These are phyloP conservation scores for Pyronema domesticum DNA, from an alignment of 495 filamentous ascomycete genomes.

Conservation along the genomic window DNA sequence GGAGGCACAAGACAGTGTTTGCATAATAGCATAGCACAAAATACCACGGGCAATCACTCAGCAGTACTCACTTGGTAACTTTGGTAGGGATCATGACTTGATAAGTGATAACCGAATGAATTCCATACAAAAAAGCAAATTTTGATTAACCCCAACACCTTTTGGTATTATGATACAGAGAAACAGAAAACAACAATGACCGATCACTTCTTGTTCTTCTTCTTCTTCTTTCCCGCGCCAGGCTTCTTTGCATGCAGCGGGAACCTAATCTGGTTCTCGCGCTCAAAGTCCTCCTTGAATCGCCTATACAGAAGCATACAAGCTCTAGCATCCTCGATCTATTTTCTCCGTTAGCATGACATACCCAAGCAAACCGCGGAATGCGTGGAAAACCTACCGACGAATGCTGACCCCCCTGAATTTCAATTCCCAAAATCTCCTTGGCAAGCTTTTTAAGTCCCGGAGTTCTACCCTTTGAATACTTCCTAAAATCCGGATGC, in stretches of 20 bases:
- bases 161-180: slow-evolving; percentile 3
- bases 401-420: slow-evolving; percentile 57
- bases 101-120: no score
- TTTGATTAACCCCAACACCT: neutral
- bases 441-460: slow-evolving; percentile 54
- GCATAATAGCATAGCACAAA: no score
- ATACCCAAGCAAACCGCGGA: neutral
- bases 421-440: slow-evolving; percentile 63
- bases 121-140: no score
- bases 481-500: slow-evolving; percentile 49
- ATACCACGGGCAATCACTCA: no score
- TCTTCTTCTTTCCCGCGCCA: slow-evolving; percentile 24
- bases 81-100: no score
- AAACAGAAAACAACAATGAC: slow-evolving; percentile 1
- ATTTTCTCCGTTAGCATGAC: slow-evolving; percentile 5
- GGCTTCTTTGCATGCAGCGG: slow-evolving; percentile 31
- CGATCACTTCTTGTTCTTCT: slow-evolving; percentile 29
- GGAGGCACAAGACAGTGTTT: no score
- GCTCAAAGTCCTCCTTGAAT: slow-evolving; percentile 68
- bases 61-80: no score
- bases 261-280: slow-evolving; percentile 50
- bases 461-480: slow-evolving; percentile 57
- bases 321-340: slow-evolving; percentile 72
- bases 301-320: slow-evolving; percentile 72
- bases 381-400: slow-evolving; percentile 27